A percentile compares a stretch with the other conserved stretches of the same genome.
Evolutionary conservation across 2,329 filamentous ascomycete genomes (phyloP).

Genomic region (Acarospora socialis): DNA sequence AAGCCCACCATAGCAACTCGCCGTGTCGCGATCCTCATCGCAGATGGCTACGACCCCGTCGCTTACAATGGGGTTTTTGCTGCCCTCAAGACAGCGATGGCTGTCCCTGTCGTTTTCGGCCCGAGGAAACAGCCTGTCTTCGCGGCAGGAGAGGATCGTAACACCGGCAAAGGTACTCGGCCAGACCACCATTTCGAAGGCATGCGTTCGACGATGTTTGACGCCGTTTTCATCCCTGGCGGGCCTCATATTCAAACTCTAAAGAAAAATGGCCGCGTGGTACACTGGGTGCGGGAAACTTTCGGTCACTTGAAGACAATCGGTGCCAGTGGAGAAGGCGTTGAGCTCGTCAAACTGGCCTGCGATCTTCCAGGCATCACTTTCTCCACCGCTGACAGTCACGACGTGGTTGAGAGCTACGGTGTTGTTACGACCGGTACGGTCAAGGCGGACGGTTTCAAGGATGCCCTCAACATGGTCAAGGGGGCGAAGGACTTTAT

Average conservation of each 20-base stretch:
- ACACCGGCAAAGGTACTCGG: conserved; percentile 38
- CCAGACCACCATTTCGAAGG: conserved; percentile 71
- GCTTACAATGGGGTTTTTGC: conserved; percentile 52
- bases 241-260: conserved; percentile 50
- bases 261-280: conserved; percentile 52
- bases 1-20: conserved; percentile 55
- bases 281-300: conserved; percentile 66
- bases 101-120: conserved; percentile 59
- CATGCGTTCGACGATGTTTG: conserved; percentile 64
- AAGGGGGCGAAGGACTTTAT: conserved; percentile 57
- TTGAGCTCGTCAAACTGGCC: conserved; percentile 20
- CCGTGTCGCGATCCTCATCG: conserved; percentile 60
- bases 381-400: conserved; percentile 13
- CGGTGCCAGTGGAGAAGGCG: conserved; percentile 48
- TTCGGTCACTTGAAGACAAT: conserved; percentile 74
- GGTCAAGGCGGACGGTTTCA: conserved; percentile 14
- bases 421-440: conserved; percentile 23
- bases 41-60: conserved; percentile 57
- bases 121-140: conserved; percentile 52
- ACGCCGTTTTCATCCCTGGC: conserved; percentile 63
- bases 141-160: conserved; percentile 43
- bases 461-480: conserved; percentile 43
- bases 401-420: conserved; percentile 19
- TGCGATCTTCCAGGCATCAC: conserved; percentile 19
- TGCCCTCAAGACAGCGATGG: conserved; percentile 46